Base-by-base conservation (phyloP, 768 basidiomycete species). In the Panus rudis region DNA sequence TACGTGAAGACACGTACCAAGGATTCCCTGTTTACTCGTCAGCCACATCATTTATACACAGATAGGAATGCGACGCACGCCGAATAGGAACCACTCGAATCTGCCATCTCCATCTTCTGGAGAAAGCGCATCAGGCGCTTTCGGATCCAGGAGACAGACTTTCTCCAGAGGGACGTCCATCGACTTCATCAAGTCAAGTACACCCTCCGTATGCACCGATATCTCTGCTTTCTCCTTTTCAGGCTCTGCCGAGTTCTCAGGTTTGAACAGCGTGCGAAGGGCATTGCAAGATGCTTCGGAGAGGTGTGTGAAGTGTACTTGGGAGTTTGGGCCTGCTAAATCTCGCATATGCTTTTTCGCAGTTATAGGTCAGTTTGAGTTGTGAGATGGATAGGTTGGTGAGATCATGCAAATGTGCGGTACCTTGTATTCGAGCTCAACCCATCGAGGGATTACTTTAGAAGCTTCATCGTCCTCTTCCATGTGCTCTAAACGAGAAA, bases 101-200 rank as follows among this genome's bases (percentile, higher is more conserved):
- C 65, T 57, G 21, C 78, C 78, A 44, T 81, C 74, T 1, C 79
- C 82, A 54, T 98, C 94, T 40, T 76, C 76, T 0, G 92, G 91
- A 0, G 75, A 64, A 10, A 98, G 71, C 43, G 64, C 73, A 41
- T 67, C 61, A 41, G 78, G 68, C 0, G 92, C 92, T 57, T 82
- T 87, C 1, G 96, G 96, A 59, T 99, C 96, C n/a, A 99, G 75
- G 13, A 99, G 66, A 56, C 96, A 99, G 8, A 96, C 85, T 52
- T 73, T 73, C 0, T 78, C 70, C 4, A 81, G 58, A 0, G 69
- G 42, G 45, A 73, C 42, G 52, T 60, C 28, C 50, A 65, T 52
- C 20, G 51, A 42, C 38, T 71, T 63, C 62, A 92, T 75, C n/a
- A 86, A 63, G 3, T 80, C 71, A 17, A 79, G 54, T 0, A 92